Evolutionary conservation across 169 alveolate genomes (phyloP).

Genomic region (Eimeria necatrix): DNA sequence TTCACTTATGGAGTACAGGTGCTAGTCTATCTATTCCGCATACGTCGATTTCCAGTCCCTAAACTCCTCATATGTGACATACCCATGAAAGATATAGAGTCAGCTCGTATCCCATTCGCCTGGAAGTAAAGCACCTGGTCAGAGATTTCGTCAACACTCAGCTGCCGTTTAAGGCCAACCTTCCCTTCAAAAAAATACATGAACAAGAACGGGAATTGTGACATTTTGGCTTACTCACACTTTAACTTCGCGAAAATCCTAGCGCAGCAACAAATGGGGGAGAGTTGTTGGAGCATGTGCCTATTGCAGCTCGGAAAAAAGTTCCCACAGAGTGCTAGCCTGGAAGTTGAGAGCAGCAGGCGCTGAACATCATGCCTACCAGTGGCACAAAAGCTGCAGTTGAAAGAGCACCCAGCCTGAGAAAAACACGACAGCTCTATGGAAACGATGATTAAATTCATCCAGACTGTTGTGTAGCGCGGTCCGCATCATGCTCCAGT

Average conservation of each 20-base stretch:
- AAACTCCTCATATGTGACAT: neutral
- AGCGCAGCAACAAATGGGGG: neutral
- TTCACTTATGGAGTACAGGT: too few relatives aligned
- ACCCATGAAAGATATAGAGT: conserved; percentile 93
- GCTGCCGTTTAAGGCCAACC: conserved; percentile 90
- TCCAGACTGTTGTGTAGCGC: too few relatives aligned
- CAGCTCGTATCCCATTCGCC: conserved; percentile 87
- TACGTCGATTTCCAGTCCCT: neutral
- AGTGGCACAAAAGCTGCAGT: conserved; percentile 93
- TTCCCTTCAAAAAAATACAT: conserved; percentile 83
- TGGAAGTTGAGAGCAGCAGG: neutral
- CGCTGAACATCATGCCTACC: conserved; percentile 35
- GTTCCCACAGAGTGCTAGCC: neutral
- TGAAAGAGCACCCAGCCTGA: conserved; percentile 91
- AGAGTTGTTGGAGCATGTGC: too few relatives aligned
- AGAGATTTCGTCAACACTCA: conserved; percentile 91
- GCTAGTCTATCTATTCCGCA: neutral
- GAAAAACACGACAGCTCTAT: neutral
- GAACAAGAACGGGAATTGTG: neutral
- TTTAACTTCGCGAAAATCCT: neutral
- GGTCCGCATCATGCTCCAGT: too few relatives aligned
- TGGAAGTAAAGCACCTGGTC: conserved; percentile 90
- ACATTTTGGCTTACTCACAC: neutral
- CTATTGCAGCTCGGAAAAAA: too few relatives aligned
- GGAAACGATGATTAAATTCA: too few relatives aligned